Conservation (phyloP, 2,329 filamentous ascomycete genomes). For the Fusarium palustre region DNA sequence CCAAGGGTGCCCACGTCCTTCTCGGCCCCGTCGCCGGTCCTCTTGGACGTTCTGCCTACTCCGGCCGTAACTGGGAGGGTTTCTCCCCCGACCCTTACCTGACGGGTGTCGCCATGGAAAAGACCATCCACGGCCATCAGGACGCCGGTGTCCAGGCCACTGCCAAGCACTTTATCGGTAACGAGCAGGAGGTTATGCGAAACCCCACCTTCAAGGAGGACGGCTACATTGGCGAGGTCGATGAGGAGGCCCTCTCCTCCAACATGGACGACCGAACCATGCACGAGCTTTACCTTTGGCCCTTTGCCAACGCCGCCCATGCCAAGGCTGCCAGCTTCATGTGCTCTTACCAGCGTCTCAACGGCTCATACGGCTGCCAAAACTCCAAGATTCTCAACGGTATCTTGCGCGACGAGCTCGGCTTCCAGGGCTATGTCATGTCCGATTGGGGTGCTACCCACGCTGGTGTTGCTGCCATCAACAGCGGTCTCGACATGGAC, state of each 20-base stretch:
- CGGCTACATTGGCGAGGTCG: conserved; percentile 44
- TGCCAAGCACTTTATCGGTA: conserved; percentile 55
- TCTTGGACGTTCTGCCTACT: conserved; percentile 57
- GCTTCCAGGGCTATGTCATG: conserved; percentile 85
- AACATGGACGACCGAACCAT: conserved; percentile 71
- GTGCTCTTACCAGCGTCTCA: conserved; percentile 81
- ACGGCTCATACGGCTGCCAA: conserved; percentile 85
- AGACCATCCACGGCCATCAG: conserved; percentile 51
- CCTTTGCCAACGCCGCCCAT: conserved; percentile 51
- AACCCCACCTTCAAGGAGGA: conserved; percentile 46
- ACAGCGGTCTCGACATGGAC: conserved; percentile 75
- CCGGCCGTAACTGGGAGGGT: conserved; percentile 74
- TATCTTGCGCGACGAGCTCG: conserved; percentile 80
- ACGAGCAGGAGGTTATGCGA: conserved; percentile 53
- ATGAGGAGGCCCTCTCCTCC: conserved; percentile 48
- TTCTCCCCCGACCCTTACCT: conserved; percentile 75
- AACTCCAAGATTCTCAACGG: conserved; percentile 82
- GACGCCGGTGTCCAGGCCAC: conserved; percentile 54
- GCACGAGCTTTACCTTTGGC: conserved; percentile 62
- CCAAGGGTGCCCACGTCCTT: conserved; percentile 78
- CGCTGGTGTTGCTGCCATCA: conserved; percentile 72
- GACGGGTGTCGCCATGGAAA: conserved; percentile 64
- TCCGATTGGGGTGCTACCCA: conserved; percentile 84
- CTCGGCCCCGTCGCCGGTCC: conserved; percentile 59
- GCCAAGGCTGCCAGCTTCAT: conserved; percentile 59